Evolutionary conservation across 306 rosid genomes (phyloP).

Genomic region (Ammopiptanthus mongolicus): DNA sequence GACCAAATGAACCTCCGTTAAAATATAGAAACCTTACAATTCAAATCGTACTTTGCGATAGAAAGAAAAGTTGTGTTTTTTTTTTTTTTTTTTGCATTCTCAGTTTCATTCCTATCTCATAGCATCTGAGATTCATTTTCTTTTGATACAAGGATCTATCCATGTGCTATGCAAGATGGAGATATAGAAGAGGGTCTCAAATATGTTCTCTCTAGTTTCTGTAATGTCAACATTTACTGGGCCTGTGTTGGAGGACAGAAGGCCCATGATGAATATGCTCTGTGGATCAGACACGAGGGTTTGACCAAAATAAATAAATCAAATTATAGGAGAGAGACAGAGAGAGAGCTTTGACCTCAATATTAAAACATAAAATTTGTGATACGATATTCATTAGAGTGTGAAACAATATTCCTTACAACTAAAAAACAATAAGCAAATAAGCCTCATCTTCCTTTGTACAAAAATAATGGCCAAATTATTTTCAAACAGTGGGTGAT

Average conservation of each 20-base stretch:
- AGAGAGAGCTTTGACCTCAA: conserved; percentile 24
- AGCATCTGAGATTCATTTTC: conserved; percentile 27
- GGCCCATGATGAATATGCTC: conserved; percentile 34
- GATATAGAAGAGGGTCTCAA: not conserved
- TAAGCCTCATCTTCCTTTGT: conserved; percentile 75
- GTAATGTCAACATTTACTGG: conserved; percentile 34
- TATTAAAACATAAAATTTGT: not conserved
- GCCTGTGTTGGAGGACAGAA: conserved; percentile 22
- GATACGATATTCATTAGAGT: conserved; percentile 12
- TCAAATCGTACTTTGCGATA: not conserved
- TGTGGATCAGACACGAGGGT: not conserved
- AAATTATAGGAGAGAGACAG: conserved; percentile 2
- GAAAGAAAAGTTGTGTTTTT: not conserved
- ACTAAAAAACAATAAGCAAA: conserved; percentile 15
- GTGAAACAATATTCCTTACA: conserved; percentile 33
- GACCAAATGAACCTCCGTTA: not conserved
- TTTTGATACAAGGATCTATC: conserved; percentile 29
- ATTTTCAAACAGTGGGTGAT: conserved; percentile 11
- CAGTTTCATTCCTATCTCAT: conserved; percentile 25
- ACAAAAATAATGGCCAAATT: conserved; percentile 23
- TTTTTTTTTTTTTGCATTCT: not conserved
- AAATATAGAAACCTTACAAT: not conserved
- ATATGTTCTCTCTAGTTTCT: not conserved
- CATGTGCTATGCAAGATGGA: conserved; percentile 64
- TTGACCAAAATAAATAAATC: conserved; percentile 11